Conservation (phyloP, 2,329 filamentous ascomycete genomes). For the Claviceps pazoutovae region DNA sequence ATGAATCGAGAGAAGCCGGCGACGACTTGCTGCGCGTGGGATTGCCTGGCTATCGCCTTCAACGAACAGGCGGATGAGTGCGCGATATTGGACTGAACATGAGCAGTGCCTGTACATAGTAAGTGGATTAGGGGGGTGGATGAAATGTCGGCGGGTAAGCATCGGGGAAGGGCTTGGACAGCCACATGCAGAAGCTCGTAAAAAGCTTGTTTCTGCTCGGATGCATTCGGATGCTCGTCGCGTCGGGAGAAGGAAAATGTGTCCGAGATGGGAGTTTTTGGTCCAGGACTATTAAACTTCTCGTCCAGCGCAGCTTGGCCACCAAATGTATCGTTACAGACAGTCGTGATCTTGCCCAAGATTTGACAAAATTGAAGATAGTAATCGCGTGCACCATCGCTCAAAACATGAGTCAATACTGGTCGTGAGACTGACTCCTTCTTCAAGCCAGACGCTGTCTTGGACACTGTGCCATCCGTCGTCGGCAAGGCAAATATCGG, state of each 20-base stretch:
- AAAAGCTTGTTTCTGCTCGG: conserved; percentile 84
- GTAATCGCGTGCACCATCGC: conserved; percentile 67
- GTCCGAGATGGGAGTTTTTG: conserved; percentile 89
- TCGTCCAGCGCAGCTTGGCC: conserved; percentile 92
- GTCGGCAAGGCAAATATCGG: conserved; percentile 30
- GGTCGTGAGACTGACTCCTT: conserved; percentile 56
- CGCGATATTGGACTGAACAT: conserved; percentile 86
- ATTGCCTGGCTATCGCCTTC: conserved; percentile 88
- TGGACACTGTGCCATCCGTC: conserved; percentile 14
- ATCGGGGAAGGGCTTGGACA: conserved; percentile 89
- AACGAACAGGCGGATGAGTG: conserved; percentile 82
- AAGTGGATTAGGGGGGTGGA: conserved; percentile 91
- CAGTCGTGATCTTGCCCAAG: conserved; percentile 84
- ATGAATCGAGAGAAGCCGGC: conserved; percentile 96
- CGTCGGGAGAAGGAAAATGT: conserved; percentile 81
- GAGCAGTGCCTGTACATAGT: conserved; percentile 89
- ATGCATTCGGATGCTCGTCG: conserved; percentile 58
- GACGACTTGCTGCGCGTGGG: conserved; percentile 86
- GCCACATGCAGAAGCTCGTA: conserved; percentile 93
- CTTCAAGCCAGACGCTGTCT: conserved; percentile 17
- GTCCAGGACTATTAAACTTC: conserved; percentile 74
- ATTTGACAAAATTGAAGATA: conserved; percentile 91
- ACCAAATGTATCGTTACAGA: conserved; percentile 94
- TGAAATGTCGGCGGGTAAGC: conserved; percentile 76
- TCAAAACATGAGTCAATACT: conserved; percentile 48